Evolutionary conservation across 1,139 yeast genomes (phyloP), one percentile per base, ranked within the genome.

Genomic region (Scheffersomyces segobiensis): DNA sequence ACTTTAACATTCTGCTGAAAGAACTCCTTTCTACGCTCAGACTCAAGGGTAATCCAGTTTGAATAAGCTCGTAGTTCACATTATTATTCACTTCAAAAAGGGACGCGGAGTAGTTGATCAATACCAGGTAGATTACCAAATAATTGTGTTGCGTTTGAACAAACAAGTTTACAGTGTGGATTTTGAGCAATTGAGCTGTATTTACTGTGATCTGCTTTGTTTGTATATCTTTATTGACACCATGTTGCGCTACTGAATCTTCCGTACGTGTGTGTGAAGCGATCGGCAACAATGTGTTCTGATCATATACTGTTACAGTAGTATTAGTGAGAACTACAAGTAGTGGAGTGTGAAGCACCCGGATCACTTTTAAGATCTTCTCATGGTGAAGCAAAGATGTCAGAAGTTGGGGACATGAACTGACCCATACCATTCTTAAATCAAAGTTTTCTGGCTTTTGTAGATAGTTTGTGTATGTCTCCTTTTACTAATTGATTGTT

Each of bases 241-340:
- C 84, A 63, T 79, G 80, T 20, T 69, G 66, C 10, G 70, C 64
- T 1, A 80, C 59, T n/a, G 81, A 76, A 19, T 72, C 74, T 19
- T 59, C 55, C 3, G 68, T 58, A 60, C 84, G 63, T 17, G 65
- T 63, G 60, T 78, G 80, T n/a, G 65, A 59, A 2, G 76, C 68
- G 17, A 79, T 58, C 3, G 82, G 83, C 19, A 79, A 59, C 39
- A 80, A 68, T 1, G 80, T 73, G 54, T 60, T 60, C 58, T 73
- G 71, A 61, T 80, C 68, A 58, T 71, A 65, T 6, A 79, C 60
- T 21, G 69, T 65, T 1, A 80, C 67, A 17, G 76, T 60, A 2
- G 68, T 62, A 5, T 63, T 53, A 18, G 82, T 74, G n/a, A 78
- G 62, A 0, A 77, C 55, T 1, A 70, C 76, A n/a, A 79, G 53